Evolutionary conservation across 1,139 yeast genomes (phyloP).

Genomic region (Kodamaea arcana): DNA sequence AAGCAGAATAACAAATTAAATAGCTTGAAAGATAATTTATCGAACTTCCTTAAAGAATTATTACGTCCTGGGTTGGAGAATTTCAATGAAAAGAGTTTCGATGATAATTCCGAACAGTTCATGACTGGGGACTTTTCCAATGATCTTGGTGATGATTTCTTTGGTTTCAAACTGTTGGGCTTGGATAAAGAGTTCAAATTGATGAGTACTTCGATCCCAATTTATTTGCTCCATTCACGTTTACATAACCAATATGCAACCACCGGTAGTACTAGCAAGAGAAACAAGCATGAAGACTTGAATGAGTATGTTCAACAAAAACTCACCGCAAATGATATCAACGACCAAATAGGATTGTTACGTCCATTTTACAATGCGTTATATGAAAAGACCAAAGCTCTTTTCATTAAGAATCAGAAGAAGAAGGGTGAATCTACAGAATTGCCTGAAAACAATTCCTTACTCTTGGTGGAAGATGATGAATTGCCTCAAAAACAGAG

Average conservation of each 20-base stretch:
- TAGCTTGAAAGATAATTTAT: slow-evolving; percentile 65
- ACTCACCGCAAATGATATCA: slow-evolving; percentile 49
- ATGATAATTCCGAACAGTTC: slow-evolving; percentile 89
- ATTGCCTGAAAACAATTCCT: slow-evolving; percentile 37
- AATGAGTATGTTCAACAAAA: slow-evolving; percentile 47
- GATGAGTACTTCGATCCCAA: slow-evolving; percentile 80
- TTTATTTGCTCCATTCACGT: slow-evolving; percentile 80
- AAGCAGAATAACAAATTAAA: slow-evolving; percentile 66
- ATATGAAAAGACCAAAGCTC: slow-evolving; percentile 49
- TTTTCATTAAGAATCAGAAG: slow-evolving; percentile 47
- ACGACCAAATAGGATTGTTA: slow-evolving; percentile 54
- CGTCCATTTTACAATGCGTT: slow-evolving; percentile 54
- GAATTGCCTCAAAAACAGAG: slow-evolving; percentile 78
- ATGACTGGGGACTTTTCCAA: slow-evolving; percentile 91
- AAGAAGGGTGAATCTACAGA: slow-evolving; percentile 50
- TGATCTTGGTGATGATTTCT: slow-evolving; percentile 93
- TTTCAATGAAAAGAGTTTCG: slow-evolving; percentile 71
- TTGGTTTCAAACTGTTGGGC: slow-evolving; percentile 93
- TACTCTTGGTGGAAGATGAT: slow-evolving; percentile 67
- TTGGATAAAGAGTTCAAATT: slow-evolving; percentile 90
- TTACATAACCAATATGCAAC: slow-evolving; percentile 50
- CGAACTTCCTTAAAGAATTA: slow-evolving; percentile 73
- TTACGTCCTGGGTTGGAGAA: slow-evolving; percentile 80
- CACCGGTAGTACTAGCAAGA: slow-evolving; percentile 42
- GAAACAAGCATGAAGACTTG: slow-evolving; percentile 60